Base-by-base conservation (phyloP, 2,329 filamentous ascomycete species). In the Bipolaris victoriae region DNA sequence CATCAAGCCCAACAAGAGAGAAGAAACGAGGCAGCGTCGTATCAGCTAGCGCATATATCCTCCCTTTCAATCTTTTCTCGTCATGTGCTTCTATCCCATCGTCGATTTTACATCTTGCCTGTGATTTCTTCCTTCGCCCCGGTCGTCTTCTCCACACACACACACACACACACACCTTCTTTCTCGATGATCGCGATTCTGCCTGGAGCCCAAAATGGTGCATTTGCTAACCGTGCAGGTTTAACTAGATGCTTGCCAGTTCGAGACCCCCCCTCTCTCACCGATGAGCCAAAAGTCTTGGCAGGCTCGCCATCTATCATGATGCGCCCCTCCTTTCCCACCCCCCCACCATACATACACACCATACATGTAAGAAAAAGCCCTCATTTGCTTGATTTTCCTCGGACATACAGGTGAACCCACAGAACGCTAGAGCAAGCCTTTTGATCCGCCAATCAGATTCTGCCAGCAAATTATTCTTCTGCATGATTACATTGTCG, bases 31-130 rank as follows among this genome's bases (percentile, higher is more conserved):
- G 43, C 62, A 55, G 64, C 63, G 60, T 67, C 51, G 57, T 49
- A 58, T 67, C 61, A 62, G 58, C 55, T 68, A 68, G 61, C 58
- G 66, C 62, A 64, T 58, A 55, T 55, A 63, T 61, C 62, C 64
- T 57, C 52, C 58, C 45, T 53, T 53, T 16, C 49, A 46, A 49
- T 20, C 40, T 55, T 57, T 50, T 57, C 50, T 55, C 58, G 55
- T 68, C 64, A 63, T 67, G 64, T 52, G 61, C 37, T 43, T 43
- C 26, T 57, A 52, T 48, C 60, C 26, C 40, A 64, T 66, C 56
- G 45, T 60, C 49, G 48, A 67, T 58, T 58, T 61, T 31, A 22
- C 55, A 64, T 40, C 16, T 50, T 50, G 16, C 18, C 39, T 48
- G 46, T 37, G 20, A 15, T 24, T 22, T 37, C 26, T 29, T 10